Evolutionary conservation across 208 protist species (phyloP).

Genomic region (Acanthamoeba healyi): DNA sequence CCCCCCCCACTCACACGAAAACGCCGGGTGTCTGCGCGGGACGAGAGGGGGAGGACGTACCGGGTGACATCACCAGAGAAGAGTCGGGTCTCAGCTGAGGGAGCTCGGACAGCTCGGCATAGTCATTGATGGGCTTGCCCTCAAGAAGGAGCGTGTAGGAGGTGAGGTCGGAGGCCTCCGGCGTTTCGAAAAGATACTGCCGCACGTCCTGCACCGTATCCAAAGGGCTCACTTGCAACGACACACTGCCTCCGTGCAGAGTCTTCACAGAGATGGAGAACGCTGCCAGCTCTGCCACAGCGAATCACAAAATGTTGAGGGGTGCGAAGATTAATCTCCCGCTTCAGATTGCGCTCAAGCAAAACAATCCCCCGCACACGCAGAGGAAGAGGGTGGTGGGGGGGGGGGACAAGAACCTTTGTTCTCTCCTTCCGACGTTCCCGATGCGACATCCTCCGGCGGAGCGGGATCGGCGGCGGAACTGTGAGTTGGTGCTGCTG

Average conservation of each 20-base stretch:
- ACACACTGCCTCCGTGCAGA: not conserved
- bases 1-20: no score
- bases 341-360: not conserved
- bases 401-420: no score
- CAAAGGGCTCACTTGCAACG: conserved; percentile 73
- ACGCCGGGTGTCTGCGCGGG: no score
- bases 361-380: not conserved
- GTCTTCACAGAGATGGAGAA: conserved; percentile 50
- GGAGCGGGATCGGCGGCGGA: no score
- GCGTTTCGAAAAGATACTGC: conserved; percentile 80
- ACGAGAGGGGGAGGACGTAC: not conserved
- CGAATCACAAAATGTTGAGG: not conserved
- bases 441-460: no score
- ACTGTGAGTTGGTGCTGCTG: no score
- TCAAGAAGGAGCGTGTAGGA: conserved; percentile 76
- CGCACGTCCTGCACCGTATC: conserved; percentile 82
- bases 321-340: not conserved
- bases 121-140: conserved; percentile 76
- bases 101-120: conserved; percentile 73
- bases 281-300: not conserved
- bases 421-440: no score
- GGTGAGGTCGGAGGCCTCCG: conserved; percentile 83
- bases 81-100: conserved; percentile 22
- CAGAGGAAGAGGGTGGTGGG: not conserved
- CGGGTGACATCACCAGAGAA: conserved; percentile 74